phyloP scores from a whole-genome alignment of 2,329 filamentous ascomycete genomes.

The Zelopaecilomyces penicillatus region DNA sequence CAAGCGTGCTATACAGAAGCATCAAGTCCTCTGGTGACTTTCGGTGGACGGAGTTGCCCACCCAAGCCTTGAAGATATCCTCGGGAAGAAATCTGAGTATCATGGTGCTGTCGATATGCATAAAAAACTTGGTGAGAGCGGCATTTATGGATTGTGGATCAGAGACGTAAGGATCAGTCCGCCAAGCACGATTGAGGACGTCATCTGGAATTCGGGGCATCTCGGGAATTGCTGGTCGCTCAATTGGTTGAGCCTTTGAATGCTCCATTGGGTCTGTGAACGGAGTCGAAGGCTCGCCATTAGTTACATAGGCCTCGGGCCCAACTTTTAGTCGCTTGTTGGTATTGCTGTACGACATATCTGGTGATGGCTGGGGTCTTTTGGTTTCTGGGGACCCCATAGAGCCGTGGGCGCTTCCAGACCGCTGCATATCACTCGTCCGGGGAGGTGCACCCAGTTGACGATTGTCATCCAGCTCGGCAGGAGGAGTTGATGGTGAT shows the following conservation, averaged over 20 bases:
- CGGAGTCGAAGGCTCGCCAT: conserved; percentile 22
- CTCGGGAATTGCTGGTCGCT: conserved; percentile 30
- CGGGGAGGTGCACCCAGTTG: conserved; percentile 25
- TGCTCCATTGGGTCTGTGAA: conserved; percentile 27
- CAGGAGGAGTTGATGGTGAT: conserved; percentile 44
- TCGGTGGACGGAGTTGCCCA: conserved; percentile 23
- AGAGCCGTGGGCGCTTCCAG: conserved; percentile 36
- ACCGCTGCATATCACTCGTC: conserved; percentile 28
- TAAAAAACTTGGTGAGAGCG: conserved; percentile 34
- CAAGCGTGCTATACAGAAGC: conserved; percentile 37
- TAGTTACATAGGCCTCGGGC: conserved; percentile 36
- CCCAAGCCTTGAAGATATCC: conserved; percentile 30
- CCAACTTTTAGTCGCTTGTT: conserved; percentile 46
- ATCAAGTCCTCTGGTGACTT: conserved; percentile 36
- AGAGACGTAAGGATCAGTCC: conserved; percentile 39
- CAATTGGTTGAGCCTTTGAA: conserved; percentile 26
- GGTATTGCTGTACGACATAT: conserved; percentile 23
- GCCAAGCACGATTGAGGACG: conserved; percentile 40
- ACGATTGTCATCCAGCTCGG: conserved; percentile 39
- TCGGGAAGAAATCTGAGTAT: conserved; percentile 35
- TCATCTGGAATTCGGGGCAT: conserved; percentile 42
- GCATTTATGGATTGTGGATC: conserved; percentile 32
- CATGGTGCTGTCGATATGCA: conserved; percentile 32
- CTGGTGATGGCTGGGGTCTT: conserved; percentile 24
- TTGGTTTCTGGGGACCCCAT: conserved; percentile 39